Percentiles rank a stretch among this genome's conserved stretches.
phyloP scores from a whole-genome alignment of 129 eudicot species.

The Silybum marianum region DNA sequence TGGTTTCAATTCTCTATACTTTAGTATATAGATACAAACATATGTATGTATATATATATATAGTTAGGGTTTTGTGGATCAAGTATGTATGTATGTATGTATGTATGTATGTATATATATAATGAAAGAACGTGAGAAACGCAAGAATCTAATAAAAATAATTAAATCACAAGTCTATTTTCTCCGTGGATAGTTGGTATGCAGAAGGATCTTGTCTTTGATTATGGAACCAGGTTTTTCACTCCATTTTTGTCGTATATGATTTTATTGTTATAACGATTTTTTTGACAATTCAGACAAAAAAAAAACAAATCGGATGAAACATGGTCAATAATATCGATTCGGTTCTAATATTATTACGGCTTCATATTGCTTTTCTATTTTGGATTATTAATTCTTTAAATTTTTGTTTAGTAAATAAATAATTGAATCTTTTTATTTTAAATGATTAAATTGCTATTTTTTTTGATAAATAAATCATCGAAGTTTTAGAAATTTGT shows the following conservation, averaged over 20 bases:
- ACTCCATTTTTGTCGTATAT: neutral
- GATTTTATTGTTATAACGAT: neutral
- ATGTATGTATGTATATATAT: neutral
- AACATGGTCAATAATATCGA: neutral
- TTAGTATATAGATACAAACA: neutral
- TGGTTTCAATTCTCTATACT: no score
- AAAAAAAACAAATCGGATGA: neutral
- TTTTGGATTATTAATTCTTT: no score
- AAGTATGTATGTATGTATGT: neutral
- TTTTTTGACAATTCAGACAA: no score
- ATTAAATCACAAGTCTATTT: neutral
- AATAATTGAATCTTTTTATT: no score
- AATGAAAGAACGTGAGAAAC: slow-evolving; percentile 15
- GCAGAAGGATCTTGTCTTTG: neutral
- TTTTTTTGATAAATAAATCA: no score
- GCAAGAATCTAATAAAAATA: neutral
- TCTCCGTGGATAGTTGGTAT: neutral
- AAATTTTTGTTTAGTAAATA: no score
- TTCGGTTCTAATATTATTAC: neutral
- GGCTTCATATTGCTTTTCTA: neutral
- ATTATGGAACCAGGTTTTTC: neutral
- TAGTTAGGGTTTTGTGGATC: slow-evolving; percentile 13
- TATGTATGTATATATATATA: neutral
- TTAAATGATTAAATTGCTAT: no score
- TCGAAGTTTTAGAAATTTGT: no score